These are phyloP conservation scores for Pseudodiploospora longispora DNA, from an alignment of 2,329 filamentous ascomycete species.

Conservation along the genomic window DNA sequence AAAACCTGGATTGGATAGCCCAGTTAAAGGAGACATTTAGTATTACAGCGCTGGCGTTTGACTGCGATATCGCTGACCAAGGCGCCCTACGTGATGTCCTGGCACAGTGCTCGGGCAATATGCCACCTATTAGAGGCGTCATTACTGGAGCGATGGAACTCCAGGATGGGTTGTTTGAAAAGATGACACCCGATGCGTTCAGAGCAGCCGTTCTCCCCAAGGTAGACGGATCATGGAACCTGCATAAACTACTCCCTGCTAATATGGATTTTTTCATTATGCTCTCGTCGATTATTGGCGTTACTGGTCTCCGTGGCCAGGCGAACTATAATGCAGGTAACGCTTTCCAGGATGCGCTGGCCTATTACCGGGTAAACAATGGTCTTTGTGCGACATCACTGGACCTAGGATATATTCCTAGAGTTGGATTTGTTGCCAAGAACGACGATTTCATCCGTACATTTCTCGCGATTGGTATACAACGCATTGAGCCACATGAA, in stretches of 20 bases:
- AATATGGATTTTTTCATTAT: constrained; percentile 30
- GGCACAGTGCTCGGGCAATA: constrained; percentile 1
- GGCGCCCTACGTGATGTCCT: constrained; percentile 3
- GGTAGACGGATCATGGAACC: constrained; percentile 18
- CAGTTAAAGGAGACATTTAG: constrained; percentile 9
- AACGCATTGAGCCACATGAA: too few species aligned
- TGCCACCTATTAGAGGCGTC: constrained; percentile 14
- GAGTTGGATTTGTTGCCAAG: constrained; percentile 19
- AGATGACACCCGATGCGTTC: constrained; percentile 22
- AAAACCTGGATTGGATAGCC: constrained; percentile 5
- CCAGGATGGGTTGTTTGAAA: constrained; percentile 4
- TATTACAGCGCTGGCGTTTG: constrained; percentile 4
- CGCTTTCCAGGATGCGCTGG: constrained; percentile 19
- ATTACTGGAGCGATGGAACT: constrained; percentile 17
- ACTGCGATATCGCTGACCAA: constrained; percentile 13
- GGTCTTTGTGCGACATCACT: constrained; percentile 1
- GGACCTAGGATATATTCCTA: constrained; percentile 3
- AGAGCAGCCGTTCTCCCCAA: constrained; percentile 20
- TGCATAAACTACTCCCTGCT: neutral
- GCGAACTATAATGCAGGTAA: constrained; percentile 29
- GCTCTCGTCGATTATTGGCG: constrained; percentile 23
- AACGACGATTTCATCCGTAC: too few species aligned
- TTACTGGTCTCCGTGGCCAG: constrained; percentile 26
- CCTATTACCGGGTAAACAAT: constrained; percentile 6
- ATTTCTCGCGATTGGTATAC: too few species aligned